A percentile compares a stretch with the other conserved stretches of the same genome.
Evolutionary conservation across 164 flowering plant genomes (phyloP).

Genomic region (Tinospora cordifolia): DNA sequence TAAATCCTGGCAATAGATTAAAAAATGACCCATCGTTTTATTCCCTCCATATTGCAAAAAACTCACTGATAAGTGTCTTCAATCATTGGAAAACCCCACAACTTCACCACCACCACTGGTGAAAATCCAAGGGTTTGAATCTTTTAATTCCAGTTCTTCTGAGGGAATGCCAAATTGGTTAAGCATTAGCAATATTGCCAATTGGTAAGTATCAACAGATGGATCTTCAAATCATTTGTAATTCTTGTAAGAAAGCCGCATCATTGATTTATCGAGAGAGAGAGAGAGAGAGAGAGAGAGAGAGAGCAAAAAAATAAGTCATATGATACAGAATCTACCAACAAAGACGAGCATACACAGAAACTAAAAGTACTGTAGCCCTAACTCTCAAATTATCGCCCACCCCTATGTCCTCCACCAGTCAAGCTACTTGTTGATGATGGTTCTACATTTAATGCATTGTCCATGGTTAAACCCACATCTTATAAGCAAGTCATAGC

Average conservation of each 20-base stretch:
- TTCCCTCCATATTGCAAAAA: neutral
- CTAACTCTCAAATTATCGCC: too few species aligned
- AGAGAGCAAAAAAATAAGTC: too few species aligned
- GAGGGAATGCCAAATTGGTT: slow-evolving; percentile 73
- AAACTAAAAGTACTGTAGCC: too few species aligned
- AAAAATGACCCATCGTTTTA: neutral
- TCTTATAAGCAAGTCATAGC: too few species aligned
- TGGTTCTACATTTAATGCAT: too few species aligned
- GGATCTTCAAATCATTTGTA: slow-evolving; percentile 87
- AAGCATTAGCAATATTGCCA: slow-evolving; percentile 61
- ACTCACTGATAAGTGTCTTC: slow-evolving; percentile 26
- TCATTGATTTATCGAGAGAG: too few species aligned
- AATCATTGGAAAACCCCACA: slow-evolving; percentile 54
- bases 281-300: too few species aligned
- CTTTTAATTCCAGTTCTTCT: slow-evolving; percentile 67
- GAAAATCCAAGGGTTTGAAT: slow-evolving; percentile 72
- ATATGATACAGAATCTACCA: neutral
- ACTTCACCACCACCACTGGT: slow-evolving; percentile 94
- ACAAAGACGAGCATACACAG: neutral
- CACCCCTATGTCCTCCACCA: too few species aligned
- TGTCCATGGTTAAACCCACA: too few species aligned
- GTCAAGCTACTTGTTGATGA: too few species aligned
- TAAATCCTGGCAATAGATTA: neutral
- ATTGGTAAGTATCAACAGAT: slow-evolving; percentile 72
- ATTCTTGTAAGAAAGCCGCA: slow-evolving; percentile 38